A percentile compares a stretch with the other conserved stretches of the same genome.
Conservation (phyloP, 139 green algal genomes). For the Micromonas pusilla region DNA sequence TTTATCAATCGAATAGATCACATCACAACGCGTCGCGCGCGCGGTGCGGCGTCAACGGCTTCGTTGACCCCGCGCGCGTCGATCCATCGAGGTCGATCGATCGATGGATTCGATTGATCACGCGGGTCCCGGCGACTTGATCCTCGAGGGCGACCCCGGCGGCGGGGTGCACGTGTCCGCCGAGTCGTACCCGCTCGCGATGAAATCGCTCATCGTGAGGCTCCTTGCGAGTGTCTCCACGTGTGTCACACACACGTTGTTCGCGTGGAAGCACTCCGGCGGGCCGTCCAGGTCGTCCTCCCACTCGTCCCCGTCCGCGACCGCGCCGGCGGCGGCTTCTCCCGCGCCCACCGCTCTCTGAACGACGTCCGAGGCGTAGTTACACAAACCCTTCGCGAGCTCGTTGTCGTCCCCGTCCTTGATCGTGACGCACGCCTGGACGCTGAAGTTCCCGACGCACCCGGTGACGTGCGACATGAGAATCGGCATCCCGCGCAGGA, state of each 20-base stretch:
- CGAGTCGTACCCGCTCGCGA: background rate
- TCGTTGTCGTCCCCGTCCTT: constrained; percentile 49
- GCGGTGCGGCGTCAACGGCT: no score
- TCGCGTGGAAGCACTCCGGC: constrained; percentile 12
- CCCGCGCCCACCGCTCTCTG: no score
- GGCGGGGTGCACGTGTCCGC: background rate
- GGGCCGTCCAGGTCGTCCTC: background rate
- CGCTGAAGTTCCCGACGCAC: background rate
- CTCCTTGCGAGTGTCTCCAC: background rate
- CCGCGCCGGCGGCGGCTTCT: background rate
- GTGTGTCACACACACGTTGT: constrained; percentile 18
- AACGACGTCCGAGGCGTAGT: constrained; percentile 47
- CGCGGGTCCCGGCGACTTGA: no score
- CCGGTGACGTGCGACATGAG: background rate
- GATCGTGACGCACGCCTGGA: constrained; percentile 19
- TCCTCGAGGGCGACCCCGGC: background rate
- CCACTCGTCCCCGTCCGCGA: background rate
- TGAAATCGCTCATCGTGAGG: background rate
- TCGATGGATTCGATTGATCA: no score
- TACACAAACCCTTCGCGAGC: constrained; percentile 72
- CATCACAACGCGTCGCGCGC: no score
- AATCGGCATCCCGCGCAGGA: background rate
- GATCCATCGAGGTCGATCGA: no score
- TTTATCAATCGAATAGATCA: background rate
- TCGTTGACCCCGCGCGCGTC: no score